These are phyloP conservation scores for Starmerella potacharoeniae DNA, from an alignment of 805 yeast species.

Conservation along the genomic window DNA sequence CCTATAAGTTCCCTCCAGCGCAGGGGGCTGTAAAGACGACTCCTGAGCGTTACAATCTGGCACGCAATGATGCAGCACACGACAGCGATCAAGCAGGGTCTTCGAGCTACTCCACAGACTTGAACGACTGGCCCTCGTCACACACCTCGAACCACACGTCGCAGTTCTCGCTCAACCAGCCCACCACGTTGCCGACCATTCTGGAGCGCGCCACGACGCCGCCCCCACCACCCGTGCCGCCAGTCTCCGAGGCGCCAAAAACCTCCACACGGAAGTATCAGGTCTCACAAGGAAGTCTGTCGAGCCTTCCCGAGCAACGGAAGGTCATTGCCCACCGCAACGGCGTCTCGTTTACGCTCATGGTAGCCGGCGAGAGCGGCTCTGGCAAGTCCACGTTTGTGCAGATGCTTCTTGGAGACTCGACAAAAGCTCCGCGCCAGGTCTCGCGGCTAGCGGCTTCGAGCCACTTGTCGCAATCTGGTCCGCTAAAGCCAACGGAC, in stretches of 20 bases:
- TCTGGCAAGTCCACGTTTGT: constrained; percentile 86
- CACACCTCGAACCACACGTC: background rate
- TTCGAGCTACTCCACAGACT: background rate
- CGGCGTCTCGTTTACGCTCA: constrained; percentile 51
- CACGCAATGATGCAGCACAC: background rate
- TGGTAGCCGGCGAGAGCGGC: constrained; percentile 80
- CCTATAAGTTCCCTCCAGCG: too few relatives aligned
- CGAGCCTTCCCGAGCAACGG: constrained; percentile 13
- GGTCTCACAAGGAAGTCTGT: background rate
- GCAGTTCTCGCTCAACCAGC: background rate
- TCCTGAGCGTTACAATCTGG: too few relatives aligned
- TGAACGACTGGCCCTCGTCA: background rate
- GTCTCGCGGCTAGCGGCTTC: constrained; percentile 17
- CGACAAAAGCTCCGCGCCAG: background rate
- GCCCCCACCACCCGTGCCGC: background rate
- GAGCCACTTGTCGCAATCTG: background rate
- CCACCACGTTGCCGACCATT: background rate
- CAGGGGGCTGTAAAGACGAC: too few relatives aligned
- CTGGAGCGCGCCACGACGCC: background rate
- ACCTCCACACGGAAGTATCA: background rate
- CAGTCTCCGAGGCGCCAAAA: background rate
- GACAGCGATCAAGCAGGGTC: background rate
- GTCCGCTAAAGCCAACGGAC: background rate
- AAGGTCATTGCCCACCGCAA: constrained; percentile 31
- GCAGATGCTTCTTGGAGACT: constrained; percentile 62